A percentile compares a stretch with the other conserved stretches of the same genome.
These are phyloP conservation scores for Marchantia paleacea DNA, from an alignment of 225 moss, liverwort and hornwort genomes.

Conservation along the genomic window DNA sequence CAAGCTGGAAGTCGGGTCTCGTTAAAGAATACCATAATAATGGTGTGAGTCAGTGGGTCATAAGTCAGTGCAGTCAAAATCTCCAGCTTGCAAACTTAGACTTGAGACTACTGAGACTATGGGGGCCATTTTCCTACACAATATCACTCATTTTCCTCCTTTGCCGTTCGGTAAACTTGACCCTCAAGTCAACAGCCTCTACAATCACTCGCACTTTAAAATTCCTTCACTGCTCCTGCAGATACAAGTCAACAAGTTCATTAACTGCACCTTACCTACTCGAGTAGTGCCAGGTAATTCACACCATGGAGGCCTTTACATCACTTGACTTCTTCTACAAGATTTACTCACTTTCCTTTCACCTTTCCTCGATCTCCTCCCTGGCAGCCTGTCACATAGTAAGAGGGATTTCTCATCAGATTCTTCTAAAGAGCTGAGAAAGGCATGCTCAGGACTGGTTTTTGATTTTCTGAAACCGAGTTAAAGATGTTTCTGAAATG, in stretches of 20 bases:
- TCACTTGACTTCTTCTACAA: conserved; percentile 3
- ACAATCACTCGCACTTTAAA: too few species aligned
- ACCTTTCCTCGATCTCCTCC: neutral
- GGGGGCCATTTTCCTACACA: too few species aligned
- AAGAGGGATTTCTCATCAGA: neutral
- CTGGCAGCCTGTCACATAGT: neutral
- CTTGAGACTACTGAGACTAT: neutral
- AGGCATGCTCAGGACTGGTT: neutral
- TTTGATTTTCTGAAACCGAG: neutral
- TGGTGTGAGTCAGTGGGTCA: neutral
- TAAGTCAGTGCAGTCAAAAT: neutral
- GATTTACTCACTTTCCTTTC: neutral
- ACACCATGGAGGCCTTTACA: neutral
- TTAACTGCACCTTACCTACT: neutral
- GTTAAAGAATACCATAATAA: neutral
- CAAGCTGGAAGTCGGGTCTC: too few species aligned
- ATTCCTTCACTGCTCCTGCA: neutral
- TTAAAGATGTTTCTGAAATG: neutral
- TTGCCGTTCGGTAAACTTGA: too few species aligned
- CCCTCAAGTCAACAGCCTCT: too few species aligned
- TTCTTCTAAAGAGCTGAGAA: neutral
- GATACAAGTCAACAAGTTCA: conserved; percentile 4
- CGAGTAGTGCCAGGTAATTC: neutral
- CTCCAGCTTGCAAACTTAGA: neutral
- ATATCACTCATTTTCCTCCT: neutral